Conservation (phyloP, 2,329 filamentous ascomycete species). For the Cercospora brassicicola region DNA sequence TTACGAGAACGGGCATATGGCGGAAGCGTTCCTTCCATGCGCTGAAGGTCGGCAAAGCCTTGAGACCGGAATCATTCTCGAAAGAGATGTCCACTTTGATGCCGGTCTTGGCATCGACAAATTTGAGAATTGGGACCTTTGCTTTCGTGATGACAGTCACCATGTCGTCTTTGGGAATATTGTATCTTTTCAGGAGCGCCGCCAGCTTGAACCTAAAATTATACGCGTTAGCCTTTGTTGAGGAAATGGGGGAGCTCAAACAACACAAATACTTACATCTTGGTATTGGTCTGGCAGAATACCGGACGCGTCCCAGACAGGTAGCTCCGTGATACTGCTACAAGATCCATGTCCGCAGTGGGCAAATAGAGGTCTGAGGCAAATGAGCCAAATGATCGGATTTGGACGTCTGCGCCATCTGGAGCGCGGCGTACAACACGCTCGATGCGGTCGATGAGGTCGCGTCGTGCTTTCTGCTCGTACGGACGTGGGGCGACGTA, state of each 20-base stretch:
- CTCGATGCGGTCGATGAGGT: slow-evolving; percentile 70
- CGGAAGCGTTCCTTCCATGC: slow-evolving; percentile 78
- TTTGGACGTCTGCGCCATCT: slow-evolving; percentile 52
- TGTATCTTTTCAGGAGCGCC: slow-evolving; percentile 57
- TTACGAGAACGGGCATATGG: slow-evolving; percentile 80
- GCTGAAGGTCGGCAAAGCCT: slow-evolving; percentile 76
- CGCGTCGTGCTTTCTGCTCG: slow-evolving; percentile 72
- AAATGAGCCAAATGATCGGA: slow-evolving; percentile 88
- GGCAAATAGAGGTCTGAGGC: slow-evolving; percentile 73
- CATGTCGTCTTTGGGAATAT: slow-evolving; percentile 59
- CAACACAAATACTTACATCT: slow-evolving; percentile 44
- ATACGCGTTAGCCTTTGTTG: neutral
- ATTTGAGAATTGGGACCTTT: slow-evolving; percentile 91
- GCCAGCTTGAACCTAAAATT: slow-evolving; percentile 55
- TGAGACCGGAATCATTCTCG: slow-evolving; percentile 80
- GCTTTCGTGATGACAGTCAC: slow-evolving; percentile 71
- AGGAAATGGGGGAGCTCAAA: neutral
- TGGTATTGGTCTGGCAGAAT: slow-evolving; percentile 53
- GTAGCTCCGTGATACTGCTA: slow-evolving; percentile 67
- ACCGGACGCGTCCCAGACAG: slow-evolving; percentile 54
- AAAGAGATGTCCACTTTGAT: slow-evolving; percentile 92
- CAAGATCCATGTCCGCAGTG: slow-evolving; percentile 90
- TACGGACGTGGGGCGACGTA: slow-evolving; percentile 75
- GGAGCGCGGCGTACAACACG: slow-evolving; percentile 53
- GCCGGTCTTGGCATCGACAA: slow-evolving; percentile 72